Conservation (phyloP, 176 grass and related monocot species). For the Oryza punctata region DNA sequence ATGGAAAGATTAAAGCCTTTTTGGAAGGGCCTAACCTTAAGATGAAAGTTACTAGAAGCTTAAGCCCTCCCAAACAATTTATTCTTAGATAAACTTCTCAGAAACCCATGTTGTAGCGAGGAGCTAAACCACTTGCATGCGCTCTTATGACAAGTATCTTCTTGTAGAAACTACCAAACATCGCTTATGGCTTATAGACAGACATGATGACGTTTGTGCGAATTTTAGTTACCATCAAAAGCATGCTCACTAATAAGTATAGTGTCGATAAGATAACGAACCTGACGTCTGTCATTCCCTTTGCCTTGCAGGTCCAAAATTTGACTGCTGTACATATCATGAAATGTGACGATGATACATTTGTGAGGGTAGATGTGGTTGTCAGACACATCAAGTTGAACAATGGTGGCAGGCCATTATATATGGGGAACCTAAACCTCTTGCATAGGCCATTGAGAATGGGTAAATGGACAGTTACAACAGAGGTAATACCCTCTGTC, state of each 20-base stretch:
- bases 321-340: constrained; percentile 76
- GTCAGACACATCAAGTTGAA: constrained; percentile 71
- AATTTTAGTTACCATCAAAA: constrained; percentile 12
- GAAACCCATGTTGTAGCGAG: not conserved
- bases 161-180: constrained; percentile 28
- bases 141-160: constrained; percentile 1
- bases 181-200: not conserved
- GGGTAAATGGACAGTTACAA: constrained; percentile 94
- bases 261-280: constrained; percentile 25
- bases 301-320: constrained; percentile 71
- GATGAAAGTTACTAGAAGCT: constrained; percentile 10
- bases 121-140: constrained; percentile 3
- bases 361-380: constrained; percentile 85
- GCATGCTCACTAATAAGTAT: not conserved
- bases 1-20: too few relatives aligned
- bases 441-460: constrained; percentile 88
- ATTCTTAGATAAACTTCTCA: not conserved
- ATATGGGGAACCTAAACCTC: constrained; percentile 95
- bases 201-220: constrained; percentile 3
- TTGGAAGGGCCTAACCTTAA: constrained; percentile 15
- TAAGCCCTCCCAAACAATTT: constrained; percentile 6
- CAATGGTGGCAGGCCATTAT: constrained; percentile 55
- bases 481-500: constrained; percentile 53
- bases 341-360: constrained; percentile 97
- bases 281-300: constrained; percentile 22